phyloP scores from a whole-genome alignment of 1,284 basidiomycete species.

The Fomitopsis palustris region DNA sequence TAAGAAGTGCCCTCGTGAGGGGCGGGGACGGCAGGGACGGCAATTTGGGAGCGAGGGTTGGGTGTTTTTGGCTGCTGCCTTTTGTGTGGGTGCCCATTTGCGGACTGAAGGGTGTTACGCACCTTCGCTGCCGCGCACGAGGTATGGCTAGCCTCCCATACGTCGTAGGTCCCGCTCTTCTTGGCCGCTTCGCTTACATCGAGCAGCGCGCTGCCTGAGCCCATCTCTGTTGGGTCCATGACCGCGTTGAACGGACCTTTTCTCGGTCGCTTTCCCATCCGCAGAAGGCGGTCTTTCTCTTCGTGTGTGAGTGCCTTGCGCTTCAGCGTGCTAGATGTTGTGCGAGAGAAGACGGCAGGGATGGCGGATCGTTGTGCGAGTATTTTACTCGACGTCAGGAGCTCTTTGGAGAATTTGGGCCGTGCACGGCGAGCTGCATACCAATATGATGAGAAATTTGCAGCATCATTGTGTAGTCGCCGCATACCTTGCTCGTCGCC shows the following conservation, averaged over 20 bases:
- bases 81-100: background rate
- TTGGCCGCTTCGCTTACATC: slow-evolving; percentile 67
- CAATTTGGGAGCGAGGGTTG: slow-evolving; percentile 51
- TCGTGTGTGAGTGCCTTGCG: slow-evolving; percentile 42
- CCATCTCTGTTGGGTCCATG: slow-evolving; percentile 60
- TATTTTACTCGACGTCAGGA: slow-evolving; percentile 79
- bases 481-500: slow-evolving; percentile 72
- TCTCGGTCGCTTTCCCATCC: slow-evolving; percentile 67
- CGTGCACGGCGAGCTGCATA: slow-evolving; percentile 52
- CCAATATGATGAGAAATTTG: slow-evolving; percentile 20
- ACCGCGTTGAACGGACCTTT: slow-evolving; percentile 71
- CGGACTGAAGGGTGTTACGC: slow-evolving; percentile 9
- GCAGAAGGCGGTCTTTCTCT: slow-evolving; percentile 73
- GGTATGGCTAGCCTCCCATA: slow-evolving; percentile 50
- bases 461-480: slow-evolving; percentile 31
- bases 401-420: slow-evolving; percentile 49
- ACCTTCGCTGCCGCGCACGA: slow-evolving; percentile 49
- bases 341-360: slow-evolving; percentile 70
- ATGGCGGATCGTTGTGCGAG: slow-evolving; percentile 82
- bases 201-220: slow-evolving; percentile 56
- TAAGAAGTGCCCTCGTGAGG: slow-evolving; percentile 93
- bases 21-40: slow-evolving; percentile 61
- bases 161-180: slow-evolving; percentile 70
- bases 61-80: slow-evolving; percentile 44
- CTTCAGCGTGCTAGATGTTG: slow-evolving; percentile 24